Base-by-base conservation (phyloP, 2,329 filamentous ascomycete species). In the Xylaria sp. region DNA sequence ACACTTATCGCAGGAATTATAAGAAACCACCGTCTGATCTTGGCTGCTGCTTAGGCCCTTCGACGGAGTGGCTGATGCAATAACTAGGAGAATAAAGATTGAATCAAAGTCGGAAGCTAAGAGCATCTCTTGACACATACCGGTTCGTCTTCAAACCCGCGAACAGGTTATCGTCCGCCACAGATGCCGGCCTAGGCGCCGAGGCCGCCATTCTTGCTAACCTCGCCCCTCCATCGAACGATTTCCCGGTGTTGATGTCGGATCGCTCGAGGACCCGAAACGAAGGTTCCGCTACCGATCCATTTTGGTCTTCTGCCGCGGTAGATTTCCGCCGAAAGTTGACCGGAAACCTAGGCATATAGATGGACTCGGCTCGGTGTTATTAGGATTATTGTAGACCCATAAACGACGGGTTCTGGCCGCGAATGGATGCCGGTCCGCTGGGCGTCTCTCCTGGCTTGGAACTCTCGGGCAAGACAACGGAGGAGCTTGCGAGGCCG, bases 331-430 rank as follows among this genome's bases (percentile, higher is more conserved):
- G 82, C 80, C 80, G 77, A 60, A 85, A 85, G 59, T 78, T 74
- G 68, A 80, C 79, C 58, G 81, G 79, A 71, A 86, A 85, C 74
- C 80, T 83, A 82, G 80, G 80, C 83, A 86, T 86, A 71, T 78
- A 78, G 75, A 72, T 68, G 57, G 66, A 63, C 58, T 67, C 61
- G 47, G 57, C 57, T 59, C n/a, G 48, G 48, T 45, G 47, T 48
- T 50, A 50, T 56, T 50, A 37, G 24, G 46, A 54, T 63, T 54
- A 62, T 46, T 44, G 58, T 22, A 59, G 62, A 57, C 65, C 65
- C 65, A 66, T 66, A 63, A 63, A 67, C 56, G 43, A 54, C 40
- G 17, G 41, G 37, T 21, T 50, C 37, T 20, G 48, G 18, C 50
- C 38, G 52, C 46, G 50, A 44, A 29, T 50, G 46, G 53, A 48